A percentile compares a stretch with the other conserved stretches of the same genome.
Evolutionary conservation across 208 protist species (phyloP).

Genomic region (Trypanosoma platydactyli): DNA sequence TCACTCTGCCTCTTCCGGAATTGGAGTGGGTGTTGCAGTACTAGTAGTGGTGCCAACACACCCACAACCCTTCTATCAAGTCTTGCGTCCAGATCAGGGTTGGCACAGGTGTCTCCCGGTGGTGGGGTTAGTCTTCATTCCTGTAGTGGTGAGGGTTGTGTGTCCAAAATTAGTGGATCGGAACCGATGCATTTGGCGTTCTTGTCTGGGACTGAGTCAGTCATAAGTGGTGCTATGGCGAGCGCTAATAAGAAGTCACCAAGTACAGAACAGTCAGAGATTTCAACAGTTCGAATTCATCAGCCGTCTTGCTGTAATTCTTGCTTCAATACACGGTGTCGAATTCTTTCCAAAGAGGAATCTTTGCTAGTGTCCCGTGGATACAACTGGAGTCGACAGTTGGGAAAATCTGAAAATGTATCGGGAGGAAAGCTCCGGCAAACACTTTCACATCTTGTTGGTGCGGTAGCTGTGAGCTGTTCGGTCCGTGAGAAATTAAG

Average conservation of each 20-base stretch:
- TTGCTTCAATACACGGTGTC: neutral
- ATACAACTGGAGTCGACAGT: constrained; percentile 4
- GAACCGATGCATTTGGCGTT: too few relatives aligned
- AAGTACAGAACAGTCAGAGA: too few relatives aligned
- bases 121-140: neutral
- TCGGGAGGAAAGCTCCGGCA: constrained; percentile 11
- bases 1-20: neutral
- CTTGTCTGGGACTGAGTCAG: too few relatives aligned
- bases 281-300: too few relatives aligned
- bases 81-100: neutral
- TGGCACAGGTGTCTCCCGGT: neutral
- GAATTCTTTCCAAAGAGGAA: neutral
- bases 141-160: neutral
- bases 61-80: constrained; percentile 13
- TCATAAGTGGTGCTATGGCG: too few relatives aligned
- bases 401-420: constrained; percentile 6
- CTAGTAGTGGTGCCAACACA: constrained; percentile 7
- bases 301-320: neutral
- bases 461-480: neutral
- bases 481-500: neutral
- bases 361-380: neutral
- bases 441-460: constrained; percentile 19
- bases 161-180: neutral
- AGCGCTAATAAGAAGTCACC: too few relatives aligned
- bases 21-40: neutral